Evolutionary conservation across 768 basidiomycete genomes (phyloP).

Genomic region (Lactarius quietus): DNA sequence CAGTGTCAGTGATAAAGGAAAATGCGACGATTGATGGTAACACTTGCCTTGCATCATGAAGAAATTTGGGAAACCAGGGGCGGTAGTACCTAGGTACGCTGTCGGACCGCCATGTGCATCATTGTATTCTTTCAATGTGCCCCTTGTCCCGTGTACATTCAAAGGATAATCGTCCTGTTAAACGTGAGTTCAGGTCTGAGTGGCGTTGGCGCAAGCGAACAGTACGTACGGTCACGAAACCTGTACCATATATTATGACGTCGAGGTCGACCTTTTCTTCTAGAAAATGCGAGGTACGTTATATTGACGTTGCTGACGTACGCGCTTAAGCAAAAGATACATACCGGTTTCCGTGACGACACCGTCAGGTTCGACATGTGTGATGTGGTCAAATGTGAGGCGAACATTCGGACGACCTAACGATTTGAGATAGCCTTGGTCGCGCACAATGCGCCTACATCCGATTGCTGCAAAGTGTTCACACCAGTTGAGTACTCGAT

Average conservation of each 20-base stretch:
- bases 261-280: constrained; percentile 49
- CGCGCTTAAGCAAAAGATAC: not conserved
- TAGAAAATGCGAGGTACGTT: not conserved
- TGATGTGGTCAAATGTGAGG: constrained; percentile 47
- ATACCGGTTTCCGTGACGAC: constrained; percentile 41
- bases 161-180: constrained; percentile 16
- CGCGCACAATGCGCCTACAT: constrained; percentile 59
- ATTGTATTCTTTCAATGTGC: constrained; percentile 44
- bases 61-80: constrained; percentile 24
- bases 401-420: constrained; percentile 51
- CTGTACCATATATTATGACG: constrained; percentile 55
- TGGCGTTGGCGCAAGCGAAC: constrained; percentile 2
- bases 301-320: not conserved
- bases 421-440: constrained; percentile 52
- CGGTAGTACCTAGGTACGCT: constrained; percentile 45
- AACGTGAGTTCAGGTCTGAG: not conserved
- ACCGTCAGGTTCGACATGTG: constrained; percentile 45
- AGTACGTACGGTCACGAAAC: constrained; percentile 43
- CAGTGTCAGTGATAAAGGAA: no score
- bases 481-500: not conserved
- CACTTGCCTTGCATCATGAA: not conserved
- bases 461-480: constrained; percentile 41
- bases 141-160: constrained; percentile 24
- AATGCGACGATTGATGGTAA: no score
- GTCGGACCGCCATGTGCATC: constrained; percentile 46